phyloP scores from a whole-genome alignment of 805 yeast genomes.

The Candida schatavii region DNA sequence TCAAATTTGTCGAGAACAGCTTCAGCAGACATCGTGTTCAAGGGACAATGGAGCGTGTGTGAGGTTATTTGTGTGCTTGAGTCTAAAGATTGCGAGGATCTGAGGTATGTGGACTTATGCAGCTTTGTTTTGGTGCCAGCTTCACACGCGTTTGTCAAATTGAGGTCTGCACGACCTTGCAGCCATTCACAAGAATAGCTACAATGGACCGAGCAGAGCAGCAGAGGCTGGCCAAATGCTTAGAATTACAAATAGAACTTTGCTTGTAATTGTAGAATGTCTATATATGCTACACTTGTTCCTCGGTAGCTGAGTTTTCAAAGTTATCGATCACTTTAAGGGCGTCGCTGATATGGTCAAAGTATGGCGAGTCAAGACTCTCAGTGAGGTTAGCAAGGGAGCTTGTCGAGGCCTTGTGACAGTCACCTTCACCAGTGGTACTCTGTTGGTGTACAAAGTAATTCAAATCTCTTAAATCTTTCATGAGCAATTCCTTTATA shows the following conservation, averaged over 20 bases:
- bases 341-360: conserved; percentile 37
- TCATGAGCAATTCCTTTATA: conserved; percentile 20
- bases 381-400: conserved; percentile 22
- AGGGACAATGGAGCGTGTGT: no score
- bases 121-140: not conserved
- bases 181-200: not conserved
- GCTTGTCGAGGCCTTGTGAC: not conserved
- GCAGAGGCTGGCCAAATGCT: no score
- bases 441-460: conserved; percentile 20
- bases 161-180: not conserved
- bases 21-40: conserved; percentile 3
- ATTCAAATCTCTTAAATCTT: conserved; percentile 22
- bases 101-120: not conserved
- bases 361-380: conserved; percentile 26
- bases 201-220: no score
- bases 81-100: no score
- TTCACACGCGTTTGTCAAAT: not conserved
- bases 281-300: not conserved
- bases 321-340: conserved; percentile 36
- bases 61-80: no score
- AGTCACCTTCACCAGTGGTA: not conserved
- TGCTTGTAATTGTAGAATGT: no score
- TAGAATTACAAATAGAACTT: no score
- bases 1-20: conserved; percentile 1
- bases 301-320: conserved; percentile 15